A percentile compares a stretch with the other conserved stretches of the same genome.
phyloP scores from a whole-genome alignment of 2,329 filamentous ascomycete species.

The Nemania sp. region DNA sequence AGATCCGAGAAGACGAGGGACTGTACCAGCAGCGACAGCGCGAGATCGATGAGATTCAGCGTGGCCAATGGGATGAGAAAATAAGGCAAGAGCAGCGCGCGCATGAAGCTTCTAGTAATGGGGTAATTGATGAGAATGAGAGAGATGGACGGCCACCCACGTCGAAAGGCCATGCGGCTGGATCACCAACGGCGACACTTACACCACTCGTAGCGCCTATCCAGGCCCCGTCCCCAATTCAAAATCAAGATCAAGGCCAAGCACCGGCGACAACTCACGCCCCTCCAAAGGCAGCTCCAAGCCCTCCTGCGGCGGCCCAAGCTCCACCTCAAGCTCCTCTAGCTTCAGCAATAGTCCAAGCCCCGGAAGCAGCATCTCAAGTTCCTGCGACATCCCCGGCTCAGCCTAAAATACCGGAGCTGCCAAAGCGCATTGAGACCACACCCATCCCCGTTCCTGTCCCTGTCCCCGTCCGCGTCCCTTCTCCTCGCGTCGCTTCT shows the following conservation, averaged over 20 bases:
- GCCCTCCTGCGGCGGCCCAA: not conserved
- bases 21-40: slow-evolving; percentile 64
- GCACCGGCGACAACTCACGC: not conserved
- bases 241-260: not conserved
- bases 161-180: slow-evolving; percentile 29
- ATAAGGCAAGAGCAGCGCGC: slow-evolving; percentile 27
- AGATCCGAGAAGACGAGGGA: slow-evolving; percentile 75
- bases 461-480: not conserved
- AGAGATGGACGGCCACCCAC: slow-evolving; percentile 24
- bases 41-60: slow-evolving; percentile 71
- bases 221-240: not conserved
- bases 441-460: slow-evolving; percentile 9
- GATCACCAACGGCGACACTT: slow-evolving; percentile 11
- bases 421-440: slow-evolving; percentile 25
- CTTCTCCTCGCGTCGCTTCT: too few relatives aligned
- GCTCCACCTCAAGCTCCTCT: not conserved
- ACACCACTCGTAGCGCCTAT: not conserved
- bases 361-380: not conserved
- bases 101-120: slow-evolving; percentile 24
- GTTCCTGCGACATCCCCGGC: slow-evolving; percentile 26
- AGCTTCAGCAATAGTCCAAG: not conserved
- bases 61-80: slow-evolving; percentile 43
- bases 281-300: not conserved
- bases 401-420: slow-evolving; percentile 25
- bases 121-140: slow-evolving; percentile 16